Base-by-base conservation (phyloP, 768 basidiomycete species). In the Candolleomyces aberdarensis region DNA sequence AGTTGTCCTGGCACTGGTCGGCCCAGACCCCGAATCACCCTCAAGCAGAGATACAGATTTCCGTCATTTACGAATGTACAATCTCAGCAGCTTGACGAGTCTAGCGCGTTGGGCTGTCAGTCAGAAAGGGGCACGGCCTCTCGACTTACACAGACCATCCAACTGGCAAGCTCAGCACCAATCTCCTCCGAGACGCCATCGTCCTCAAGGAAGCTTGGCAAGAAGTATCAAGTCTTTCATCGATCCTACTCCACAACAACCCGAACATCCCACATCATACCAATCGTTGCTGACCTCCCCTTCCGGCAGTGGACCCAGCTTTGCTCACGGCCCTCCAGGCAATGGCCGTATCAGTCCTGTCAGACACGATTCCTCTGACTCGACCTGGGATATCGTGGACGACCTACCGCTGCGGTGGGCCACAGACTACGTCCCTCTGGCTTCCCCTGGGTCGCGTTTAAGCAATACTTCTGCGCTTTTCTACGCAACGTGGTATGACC, bases 361-460 rank as follows among this genome's bases (percentile, higher is more conserved):
- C 48, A 66, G 68, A 40, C 61, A 74, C 29, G 65, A 77, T 36
- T 73, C 80, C 10, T 75, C 74, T 49, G 84, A 85, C 52, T 80
- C 83, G 13, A 77, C 75, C 32, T 88, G 91, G 91, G 91, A 93
- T 69, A 67, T 92, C 6, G 78, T 92, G 0, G 91, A 92, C 13
- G 83, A 85, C 51, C 74, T 89, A 9, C 89, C 91, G 1, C 67
- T 93, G 49, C 83, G 89, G 36, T 94, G 92, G 92, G 90, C 91
- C n/a, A 88, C 88, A 0, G 92, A 94, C 70, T 94, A 83, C 68
- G 89, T 91, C 2, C 86, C 90, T 0, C 80, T 94, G n/a, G 90
- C 90, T 5, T 73, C 82, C 2, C 72, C 81, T 26, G 84, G 88
- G 3, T 89, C 91, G 26, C 80, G 90, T 49, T 73, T 93, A 48